A percentile compares a stretch with the other conserved stretches of the same genome.
Evolutionary conservation across 2,329 filamentous ascomycete species (phyloP).

Genomic region (Onygenales sp.): DNA sequence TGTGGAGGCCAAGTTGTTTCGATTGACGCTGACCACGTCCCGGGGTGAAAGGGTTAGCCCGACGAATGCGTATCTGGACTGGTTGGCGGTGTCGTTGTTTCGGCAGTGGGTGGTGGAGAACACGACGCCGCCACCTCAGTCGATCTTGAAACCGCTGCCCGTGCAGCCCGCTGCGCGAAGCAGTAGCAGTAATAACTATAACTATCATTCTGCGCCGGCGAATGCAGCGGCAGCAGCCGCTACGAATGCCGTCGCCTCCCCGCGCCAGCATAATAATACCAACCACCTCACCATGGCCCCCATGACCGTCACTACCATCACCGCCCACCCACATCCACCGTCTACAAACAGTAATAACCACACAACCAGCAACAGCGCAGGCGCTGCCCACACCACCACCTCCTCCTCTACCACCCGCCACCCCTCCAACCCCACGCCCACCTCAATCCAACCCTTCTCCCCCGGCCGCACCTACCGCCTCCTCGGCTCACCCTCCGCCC

Average conservation of each 20-base stretch:
- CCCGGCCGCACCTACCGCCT: slow-evolving; percentile 66
- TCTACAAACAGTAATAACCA: background rate
- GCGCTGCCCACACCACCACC: slow-evolving; percentile 6
- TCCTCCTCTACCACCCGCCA: slow-evolving; percentile 11
- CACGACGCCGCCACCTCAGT: slow-evolving; percentile 60
- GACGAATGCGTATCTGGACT: slow-evolving; percentile 71
- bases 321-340: slow-evolving; percentile 7
- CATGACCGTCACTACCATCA: slow-evolving; percentile 7
- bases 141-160: slow-evolving; percentile 29
- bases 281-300: background rate
- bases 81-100: slow-evolving; percentile 80
- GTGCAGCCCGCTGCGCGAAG: background rate
- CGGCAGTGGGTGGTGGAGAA: slow-evolving; percentile 90
- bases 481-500: slow-evolving; percentile 53
- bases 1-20: slow-evolving; percentile 72
- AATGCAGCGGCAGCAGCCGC: background rate
- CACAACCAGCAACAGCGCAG: slow-evolving; percentile 5
- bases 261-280: background rate
- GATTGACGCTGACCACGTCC: slow-evolving; percentile 66
- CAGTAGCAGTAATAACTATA: slow-evolving; percentile 14
- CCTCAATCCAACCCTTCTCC: slow-evolving; percentile 21
- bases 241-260: background rate
- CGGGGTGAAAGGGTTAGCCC: slow-evolving; percentile 77
- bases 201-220: slow-evolving; percentile 5
- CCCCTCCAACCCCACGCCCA: slow-evolving; percentile 17